Conservation (phyloP, 1,139 yeast species). For the Geotrichum klebahnii region DNA sequence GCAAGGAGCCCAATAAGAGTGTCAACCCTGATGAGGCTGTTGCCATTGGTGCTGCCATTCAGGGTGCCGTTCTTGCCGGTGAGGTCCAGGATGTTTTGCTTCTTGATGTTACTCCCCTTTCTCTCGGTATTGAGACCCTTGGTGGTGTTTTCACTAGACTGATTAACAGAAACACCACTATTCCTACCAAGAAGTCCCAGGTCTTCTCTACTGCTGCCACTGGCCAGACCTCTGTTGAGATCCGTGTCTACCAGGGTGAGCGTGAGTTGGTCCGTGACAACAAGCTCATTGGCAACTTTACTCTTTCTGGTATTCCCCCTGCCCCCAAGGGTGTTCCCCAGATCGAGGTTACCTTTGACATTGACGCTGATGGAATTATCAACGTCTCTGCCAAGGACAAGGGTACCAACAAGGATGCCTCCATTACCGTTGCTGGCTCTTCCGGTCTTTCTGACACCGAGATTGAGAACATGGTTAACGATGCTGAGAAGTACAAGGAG, state of each 20-base stretch:
- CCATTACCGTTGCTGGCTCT: constrained; percentile 97
- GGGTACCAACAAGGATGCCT: constrained; percentile 97
- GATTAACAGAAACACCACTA: constrained; percentile 95
- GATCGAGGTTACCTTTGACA: constrained; percentile 95
- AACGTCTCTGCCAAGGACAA: constrained; percentile 98
- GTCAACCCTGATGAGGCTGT: constrained; percentile 99
- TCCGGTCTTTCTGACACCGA: constrained; percentile 95
- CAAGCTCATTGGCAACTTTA: constrained; percentile 97
- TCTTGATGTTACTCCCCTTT: constrained; percentile 95
- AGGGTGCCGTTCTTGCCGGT: constrained; percentile 98
- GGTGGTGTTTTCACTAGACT: constrained; percentile 98
- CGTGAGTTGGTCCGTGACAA: constrained; percentile 98
- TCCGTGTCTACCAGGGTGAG: constrained; percentile 99
- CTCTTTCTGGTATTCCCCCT: constrained; percentile 90
- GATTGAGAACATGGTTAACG: constrained; percentile 97
- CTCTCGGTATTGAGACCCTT: constrained; percentile 96
- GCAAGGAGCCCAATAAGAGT: constrained; percentile 95
- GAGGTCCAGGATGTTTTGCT: constrained; percentile 93
- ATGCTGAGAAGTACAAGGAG: constrained; percentile 96
- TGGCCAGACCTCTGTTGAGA: constrained; percentile 98
- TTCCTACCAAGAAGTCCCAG: constrained; percentile 96
- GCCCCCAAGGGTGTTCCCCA: constrained; percentile 99
- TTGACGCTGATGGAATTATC: constrained; percentile 98
- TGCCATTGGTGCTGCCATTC: constrained; percentile 99
- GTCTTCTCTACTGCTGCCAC: constrained; percentile 98